Percentiles rank a stretch among this genome's conserved stretches.
Evolutionary conservation across 441 rosid genomes (phyloP).

Genomic region (Eutrema salsugineum): DNA sequence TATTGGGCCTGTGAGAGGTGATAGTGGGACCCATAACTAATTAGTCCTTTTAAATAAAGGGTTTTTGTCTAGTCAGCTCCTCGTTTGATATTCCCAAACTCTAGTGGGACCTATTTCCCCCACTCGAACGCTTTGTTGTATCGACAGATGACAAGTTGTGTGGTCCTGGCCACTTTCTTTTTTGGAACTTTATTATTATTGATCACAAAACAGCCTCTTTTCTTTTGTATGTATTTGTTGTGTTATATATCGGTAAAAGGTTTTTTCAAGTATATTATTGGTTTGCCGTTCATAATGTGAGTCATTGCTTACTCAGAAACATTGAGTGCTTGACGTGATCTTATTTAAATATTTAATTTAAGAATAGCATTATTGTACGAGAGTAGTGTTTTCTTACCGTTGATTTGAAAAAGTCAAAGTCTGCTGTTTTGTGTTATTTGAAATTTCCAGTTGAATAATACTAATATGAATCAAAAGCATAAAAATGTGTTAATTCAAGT

Average conservation of each 20-base stretch:
- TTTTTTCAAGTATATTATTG: neutral
- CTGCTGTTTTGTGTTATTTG: neutral
- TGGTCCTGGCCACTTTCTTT: slow-evolving; percentile 20
- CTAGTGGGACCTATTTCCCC: neutral
- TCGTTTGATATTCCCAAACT: slow-evolving; percentile 21
- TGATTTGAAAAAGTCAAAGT: neutral
- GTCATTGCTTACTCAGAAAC: slow-evolving; percentile 33
- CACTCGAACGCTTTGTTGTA: slow-evolving; percentile 22
- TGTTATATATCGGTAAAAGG: neutral
- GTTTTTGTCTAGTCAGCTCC: slow-evolving; percentile 21
- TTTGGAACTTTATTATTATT: slow-evolving; percentile 24
- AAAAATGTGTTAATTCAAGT: neutral
- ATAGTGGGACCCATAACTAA: slow-evolving; percentile 10
- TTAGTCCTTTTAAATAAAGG: neutral
- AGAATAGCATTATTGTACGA: neutral
- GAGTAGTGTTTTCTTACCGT: slow-evolving; percentile 2
- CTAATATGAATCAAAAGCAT: neutral
- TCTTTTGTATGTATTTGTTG: neutral
- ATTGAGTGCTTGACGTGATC: slow-evolving; percentile 19
- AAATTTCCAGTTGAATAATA: neutral
- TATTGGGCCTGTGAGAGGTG: slow-evolving; percentile 24
- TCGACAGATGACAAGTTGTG: slow-evolving; percentile 33
- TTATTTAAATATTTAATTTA: neutral
- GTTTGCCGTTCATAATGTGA: slow-evolving; percentile 19
- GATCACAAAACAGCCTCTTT: neutral